A percentile compares a stretch with the other conserved stretches of the same genome.
Conservation (phyloP, 2,329 filamentous ascomycete genomes). For the Colletotrichum tabaci region DNA sequence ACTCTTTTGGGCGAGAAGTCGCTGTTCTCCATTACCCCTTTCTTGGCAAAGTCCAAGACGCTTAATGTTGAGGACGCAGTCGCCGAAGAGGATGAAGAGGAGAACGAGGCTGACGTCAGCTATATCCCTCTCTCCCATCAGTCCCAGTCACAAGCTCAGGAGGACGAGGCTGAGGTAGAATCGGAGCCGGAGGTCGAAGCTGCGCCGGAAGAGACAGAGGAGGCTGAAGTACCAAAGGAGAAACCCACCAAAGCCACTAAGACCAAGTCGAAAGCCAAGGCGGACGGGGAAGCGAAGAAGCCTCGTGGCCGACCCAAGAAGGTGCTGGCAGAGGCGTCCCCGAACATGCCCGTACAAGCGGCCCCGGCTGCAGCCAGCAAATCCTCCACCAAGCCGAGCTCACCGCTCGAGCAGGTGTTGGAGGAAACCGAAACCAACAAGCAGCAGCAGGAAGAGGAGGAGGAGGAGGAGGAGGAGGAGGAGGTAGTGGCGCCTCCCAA, state of each 20-base stretch:
- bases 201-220: slow-evolving; percentile 21
- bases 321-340: slow-evolving; percentile 60
- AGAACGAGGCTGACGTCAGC: slow-evolving; percentile 41
- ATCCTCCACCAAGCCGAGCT: slow-evolving; percentile 53
- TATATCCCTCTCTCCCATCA: slow-evolving; percentile 39
- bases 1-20: slow-evolving; percentile 86
- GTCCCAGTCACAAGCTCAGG: slow-evolving; percentile 21
- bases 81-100: slow-evolving; percentile 53
- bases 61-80: slow-evolving; percentile 57
- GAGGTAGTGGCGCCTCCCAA: slow-evolving; percentile 51
- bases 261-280: slow-evolving; percentile 46
- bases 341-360: slow-evolving; percentile 56
- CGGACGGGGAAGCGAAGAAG: slow-evolving; percentile 49
- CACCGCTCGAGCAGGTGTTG: slow-evolving; percentile 55
- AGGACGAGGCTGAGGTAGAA: slow-evolving; percentile 33
- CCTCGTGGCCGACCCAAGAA: slow-evolving; percentile 64
- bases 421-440: slow-evolving; percentile 52
- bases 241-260: slow-evolving; percentile 43
- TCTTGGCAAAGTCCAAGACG: slow-evolving; percentile 81
- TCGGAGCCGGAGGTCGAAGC: neutral
- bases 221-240: slow-evolving; percentile 37
- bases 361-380: slow-evolving; percentile 42
- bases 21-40: slow-evolving; percentile 93
- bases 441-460: too few species aligned
- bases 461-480: slow-evolving; percentile 39